phyloP scores from a whole-genome alignment of 2,329 filamentous ascomycete species.

The Paraconiothyrium brasiliense region DNA sequence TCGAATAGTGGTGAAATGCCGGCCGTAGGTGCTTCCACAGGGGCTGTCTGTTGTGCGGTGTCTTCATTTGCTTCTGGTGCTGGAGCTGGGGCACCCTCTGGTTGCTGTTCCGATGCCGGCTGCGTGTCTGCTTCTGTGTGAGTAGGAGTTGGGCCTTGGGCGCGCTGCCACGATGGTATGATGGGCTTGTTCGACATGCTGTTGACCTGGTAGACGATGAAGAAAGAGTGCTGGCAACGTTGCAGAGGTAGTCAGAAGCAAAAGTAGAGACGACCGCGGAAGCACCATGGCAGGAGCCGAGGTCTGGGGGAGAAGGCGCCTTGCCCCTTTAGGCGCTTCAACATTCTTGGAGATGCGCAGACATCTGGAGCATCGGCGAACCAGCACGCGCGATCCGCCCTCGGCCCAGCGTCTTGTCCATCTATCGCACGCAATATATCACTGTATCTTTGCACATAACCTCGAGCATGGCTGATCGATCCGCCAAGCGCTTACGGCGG shows the following conservation, averaged over 20 bases:
- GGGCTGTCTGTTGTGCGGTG: constrained; percentile 13
- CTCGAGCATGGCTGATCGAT: constrained; percentile 38
- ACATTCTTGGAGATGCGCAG: constrained; percentile 9
- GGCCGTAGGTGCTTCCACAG: constrained; percentile 4
- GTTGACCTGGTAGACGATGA: not conserved
- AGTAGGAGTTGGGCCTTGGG: constrained; percentile 20
- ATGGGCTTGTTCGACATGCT: constrained; percentile 23
- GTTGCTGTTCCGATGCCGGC: constrained; percentile 25
- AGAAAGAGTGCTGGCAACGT: not conserved
- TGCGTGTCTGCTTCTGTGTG: constrained; percentile 22
- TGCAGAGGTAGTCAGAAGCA: not conserved
- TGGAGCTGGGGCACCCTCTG: constrained; percentile 24
- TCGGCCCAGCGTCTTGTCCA: not conserved
- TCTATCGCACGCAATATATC: not conserved
- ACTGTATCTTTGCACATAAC: not conserved
- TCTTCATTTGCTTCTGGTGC: constrained; percentile 23
- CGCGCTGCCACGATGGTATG: constrained; percentile 50
- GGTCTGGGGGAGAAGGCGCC: constrained; percentile 11
- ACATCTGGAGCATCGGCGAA: constrained; percentile 8
- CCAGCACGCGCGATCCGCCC: not conserved
- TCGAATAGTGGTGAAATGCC: constrained; percentile 57
- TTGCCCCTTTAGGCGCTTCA: constrained; percentile 7
- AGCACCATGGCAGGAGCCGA: constrained; percentile 5
- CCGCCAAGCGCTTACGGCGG: constrained; percentile 52
- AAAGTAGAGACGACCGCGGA: not conserved